These are phyloP conservation scores for Dactylorhiza incarnata DNA, from an alignment of 106 monocot genomes.

Conservation along the genomic window DNA sequence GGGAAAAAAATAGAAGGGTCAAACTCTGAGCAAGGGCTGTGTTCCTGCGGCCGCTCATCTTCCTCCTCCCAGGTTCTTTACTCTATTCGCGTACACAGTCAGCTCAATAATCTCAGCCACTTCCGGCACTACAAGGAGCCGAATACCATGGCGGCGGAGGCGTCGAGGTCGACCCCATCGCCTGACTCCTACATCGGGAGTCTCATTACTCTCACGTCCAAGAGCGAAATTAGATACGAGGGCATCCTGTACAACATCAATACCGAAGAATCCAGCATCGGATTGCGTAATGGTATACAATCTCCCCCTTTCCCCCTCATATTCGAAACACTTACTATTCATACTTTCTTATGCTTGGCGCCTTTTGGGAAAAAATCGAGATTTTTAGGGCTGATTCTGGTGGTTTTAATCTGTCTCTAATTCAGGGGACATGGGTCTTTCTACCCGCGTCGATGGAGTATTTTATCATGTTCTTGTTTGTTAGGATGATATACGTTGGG, in stretches of 20 bases:
- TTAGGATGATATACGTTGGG: background rate
- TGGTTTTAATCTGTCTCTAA: background rate
- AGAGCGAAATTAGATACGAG: constrained; percentile 84
- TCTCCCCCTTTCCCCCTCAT: background rate
- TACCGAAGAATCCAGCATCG: constrained; percentile 95
- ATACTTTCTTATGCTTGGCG: background rate
- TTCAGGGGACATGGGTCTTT: background rate
- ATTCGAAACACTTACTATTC: background rate
- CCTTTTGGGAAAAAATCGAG: background rate
- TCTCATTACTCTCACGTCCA: constrained; percentile 89
- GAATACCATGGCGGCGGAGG: constrained; percentile 11
- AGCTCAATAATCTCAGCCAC: background rate
- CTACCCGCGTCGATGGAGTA: background rate
- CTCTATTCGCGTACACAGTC: background rate
- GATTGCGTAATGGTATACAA: constrained; percentile 60
- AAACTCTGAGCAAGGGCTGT: background rate
- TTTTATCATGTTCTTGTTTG: background rate
- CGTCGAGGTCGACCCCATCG: constrained; percentile 8
- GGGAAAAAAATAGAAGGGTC: background rate
- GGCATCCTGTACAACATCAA: constrained; percentile 84
- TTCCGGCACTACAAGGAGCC: background rate
- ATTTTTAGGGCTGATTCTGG: background rate
- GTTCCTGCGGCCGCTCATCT: background rate
- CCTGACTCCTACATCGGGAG: constrained; percentile 59
- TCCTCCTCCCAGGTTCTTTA: background rate